Evolutionary conservation across 169 alveolate genomes (phyloP).

Genomic region (Plasmodium cynomolgi): DNA sequence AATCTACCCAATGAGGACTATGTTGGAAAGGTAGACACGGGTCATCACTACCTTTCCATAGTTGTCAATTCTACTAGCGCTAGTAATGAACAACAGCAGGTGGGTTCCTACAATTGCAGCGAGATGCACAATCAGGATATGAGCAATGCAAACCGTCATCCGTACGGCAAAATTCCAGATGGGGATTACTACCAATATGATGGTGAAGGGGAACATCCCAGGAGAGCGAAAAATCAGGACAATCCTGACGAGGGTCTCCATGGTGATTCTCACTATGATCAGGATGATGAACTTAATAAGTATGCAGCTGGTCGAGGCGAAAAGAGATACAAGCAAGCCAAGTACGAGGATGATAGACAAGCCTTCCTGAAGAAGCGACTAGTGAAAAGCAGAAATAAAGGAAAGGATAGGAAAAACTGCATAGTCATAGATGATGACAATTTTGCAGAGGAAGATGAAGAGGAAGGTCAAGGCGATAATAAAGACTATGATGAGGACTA

Average conservation of each 20-base stretch:
- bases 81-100: conserved; percentile 13
- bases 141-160: not conserved
- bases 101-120: not conserved
- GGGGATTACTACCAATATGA: conserved; percentile 10
- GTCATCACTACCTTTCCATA: conserved; percentile 77
- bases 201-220: not conserved
- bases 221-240: not conserved
- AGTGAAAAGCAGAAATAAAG: not conserved
- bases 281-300: not conserved
- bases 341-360: not conserved
- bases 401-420: not conserved
- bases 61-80: conserved; percentile 78
- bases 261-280: not conserved
- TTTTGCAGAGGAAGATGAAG: not conserved
- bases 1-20: conserved; percentile 78
- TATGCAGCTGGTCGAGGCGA: not conserved
- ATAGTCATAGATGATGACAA: not conserved
- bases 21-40: conserved; percentile 83
- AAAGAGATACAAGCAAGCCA: not conserved
- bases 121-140: not conserved
- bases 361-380: not conserved
- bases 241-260: not conserved
- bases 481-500: not conserved
- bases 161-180: not conserved
- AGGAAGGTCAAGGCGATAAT: not conserved